phyloP scores from a whole-genome alignment of 805 yeast species.

The Ogataea chonburiensis region DNA sequence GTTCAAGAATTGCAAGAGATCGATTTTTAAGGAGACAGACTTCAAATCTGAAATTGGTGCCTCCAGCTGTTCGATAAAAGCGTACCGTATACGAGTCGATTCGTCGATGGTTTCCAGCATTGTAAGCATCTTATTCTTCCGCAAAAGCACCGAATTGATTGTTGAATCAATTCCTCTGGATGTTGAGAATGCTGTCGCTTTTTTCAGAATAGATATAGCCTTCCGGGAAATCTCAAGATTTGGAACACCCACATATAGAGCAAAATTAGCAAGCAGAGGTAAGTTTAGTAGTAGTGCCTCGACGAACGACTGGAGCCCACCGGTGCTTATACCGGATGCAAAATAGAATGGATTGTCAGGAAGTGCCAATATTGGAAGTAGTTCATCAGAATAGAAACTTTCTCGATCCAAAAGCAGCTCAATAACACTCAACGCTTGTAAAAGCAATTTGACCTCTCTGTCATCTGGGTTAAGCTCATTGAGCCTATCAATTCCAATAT shows the following conservation, averaged over 20 bases:
- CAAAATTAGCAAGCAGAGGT: slow-evolving; percentile 70
- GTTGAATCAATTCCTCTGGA: slow-evolving; percentile 36
- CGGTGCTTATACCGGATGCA: slow-evolving; percentile 50
- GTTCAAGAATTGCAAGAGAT: slow-evolving; percentile 57
- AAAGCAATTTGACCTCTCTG: slow-evolving; percentile 38
- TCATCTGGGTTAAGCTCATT: slow-evolving; percentile 38
- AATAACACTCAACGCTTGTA: slow-evolving; percentile 44
- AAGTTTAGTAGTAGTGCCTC: slow-evolving; percentile 72
- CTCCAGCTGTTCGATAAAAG: slow-evolving; percentile 68
- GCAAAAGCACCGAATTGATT: slow-evolving; percentile 32
- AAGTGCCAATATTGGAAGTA: slow-evolving; percentile 49
- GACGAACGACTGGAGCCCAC: slow-evolving; percentile 61
- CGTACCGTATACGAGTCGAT: slow-evolving; percentile 66
- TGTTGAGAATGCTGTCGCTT: slow-evolving; percentile 43
- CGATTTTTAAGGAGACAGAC: slow-evolving; percentile 50
- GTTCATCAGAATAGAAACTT: slow-evolving; percentile 54
- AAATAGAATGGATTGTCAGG: slow-evolving; percentile 39
- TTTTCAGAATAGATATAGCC: slow-evolving; percentile 52
- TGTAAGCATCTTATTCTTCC: slow-evolving; percentile 63
- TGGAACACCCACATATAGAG: slow-evolving; percentile 67
- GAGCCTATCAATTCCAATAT: slow-evolving; percentile 59
- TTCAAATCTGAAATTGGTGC: slow-evolving; percentile 39
- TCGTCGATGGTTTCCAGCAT: slow-evolving; percentile 77
- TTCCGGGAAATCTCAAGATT: slow-evolving; percentile 49
- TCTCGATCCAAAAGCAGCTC: slow-evolving; percentile 51